Evolutionary conservation across 2,329 filamentous ascomycete species (phyloP), one percentile per base, ranked within the genome.

Genomic region (Venturia aucupariae): DNA sequence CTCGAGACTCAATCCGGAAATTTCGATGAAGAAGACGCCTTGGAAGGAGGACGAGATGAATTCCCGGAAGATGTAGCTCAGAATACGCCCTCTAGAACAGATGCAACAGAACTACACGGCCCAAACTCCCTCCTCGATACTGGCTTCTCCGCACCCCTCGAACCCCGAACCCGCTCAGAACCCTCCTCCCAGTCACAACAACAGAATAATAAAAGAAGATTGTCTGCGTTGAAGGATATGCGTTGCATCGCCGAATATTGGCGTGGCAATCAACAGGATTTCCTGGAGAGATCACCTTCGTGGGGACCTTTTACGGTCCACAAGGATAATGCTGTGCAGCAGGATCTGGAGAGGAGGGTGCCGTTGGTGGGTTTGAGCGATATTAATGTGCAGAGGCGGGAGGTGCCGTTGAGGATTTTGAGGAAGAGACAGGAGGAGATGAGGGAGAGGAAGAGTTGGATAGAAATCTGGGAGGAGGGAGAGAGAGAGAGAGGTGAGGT

Each of bases 1-100:
- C 75, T 82, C 66, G 74, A 77, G 44, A 55, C 30, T 15, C 42
- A 51, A 32, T 51, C 42, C 13, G 39, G 22, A 38, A 32, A 11
- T n/a, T 24, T 46, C 22, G 46, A 54, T 13, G 17, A 62, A 6
- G 61, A 62, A 2, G 42, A 62, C 48, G 19, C 11, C 4, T 32
- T 32, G 19, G 7, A 32, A 46, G 61, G 54, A 35, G 42, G 24
- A 38, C 30, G 51, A 13, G 51, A 57, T 11, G 51, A 57, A 35
- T 57, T 57, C 15, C 42, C 61, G 30, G 61, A 44, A 54, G 42
- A 54, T 27, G 38, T 38, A 19, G 61, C 38, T 19, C 32, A 48
- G 32, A 44, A 39, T 10, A 24, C 61, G 15, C 30, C 41, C 11
- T 48, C 61, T 3, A 35, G 63, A 27, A 44, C 42, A 27, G 44